Conservation (phyloP, 23 red algal species). For the Gracilaria domingensis region DNA sequence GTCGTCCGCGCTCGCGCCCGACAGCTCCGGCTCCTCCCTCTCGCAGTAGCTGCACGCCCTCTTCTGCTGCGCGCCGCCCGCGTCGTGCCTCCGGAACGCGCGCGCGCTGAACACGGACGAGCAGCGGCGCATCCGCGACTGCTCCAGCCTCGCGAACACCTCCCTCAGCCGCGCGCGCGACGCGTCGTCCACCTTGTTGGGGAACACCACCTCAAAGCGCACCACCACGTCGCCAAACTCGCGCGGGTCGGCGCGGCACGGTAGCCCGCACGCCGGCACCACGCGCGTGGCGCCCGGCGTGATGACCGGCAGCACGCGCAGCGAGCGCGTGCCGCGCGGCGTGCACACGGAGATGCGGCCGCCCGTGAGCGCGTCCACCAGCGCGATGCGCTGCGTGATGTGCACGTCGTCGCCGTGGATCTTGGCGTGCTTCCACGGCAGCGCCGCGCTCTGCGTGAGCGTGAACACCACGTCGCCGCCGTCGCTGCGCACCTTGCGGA, state of each 20-base stretch:
- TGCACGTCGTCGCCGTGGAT: conserved; percentile 44
- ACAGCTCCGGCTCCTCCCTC: no score
- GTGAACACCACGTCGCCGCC: conserved; percentile 65
- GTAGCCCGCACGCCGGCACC: conserved; percentile 31
- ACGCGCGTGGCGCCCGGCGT: conserved; percentile 15
- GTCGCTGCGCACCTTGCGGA: conserved; percentile 9
- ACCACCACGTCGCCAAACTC: conserved; percentile 44
- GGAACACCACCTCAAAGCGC: conserved; percentile 58
- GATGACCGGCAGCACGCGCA: conserved; percentile 1
- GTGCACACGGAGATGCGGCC: conserved; percentile 21
- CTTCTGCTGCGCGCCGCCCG: neutral
- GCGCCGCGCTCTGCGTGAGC: neutral
- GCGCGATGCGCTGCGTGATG: conserved; percentile 2
- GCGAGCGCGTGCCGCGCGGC: neutral
- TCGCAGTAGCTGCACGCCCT: conserved; percentile 15
- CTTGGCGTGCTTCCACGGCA: neutral
- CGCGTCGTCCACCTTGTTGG: conserved; percentile 42
- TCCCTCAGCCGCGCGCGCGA: conserved; percentile 16
- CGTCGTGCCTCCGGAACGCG: conserved; percentile 15
- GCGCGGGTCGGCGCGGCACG: neutral
- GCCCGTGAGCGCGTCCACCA: conserved; percentile 66
- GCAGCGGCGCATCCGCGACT: neutral
- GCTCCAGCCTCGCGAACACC: conserved; percentile 46
- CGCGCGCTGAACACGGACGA: conserved; percentile 28
- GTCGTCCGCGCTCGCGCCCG: no score